These are phyloP conservation scores for Globisporangium spiculum DNA, from an alignment of 352 stramenopile species.

Conservation along the genomic window DNA sequence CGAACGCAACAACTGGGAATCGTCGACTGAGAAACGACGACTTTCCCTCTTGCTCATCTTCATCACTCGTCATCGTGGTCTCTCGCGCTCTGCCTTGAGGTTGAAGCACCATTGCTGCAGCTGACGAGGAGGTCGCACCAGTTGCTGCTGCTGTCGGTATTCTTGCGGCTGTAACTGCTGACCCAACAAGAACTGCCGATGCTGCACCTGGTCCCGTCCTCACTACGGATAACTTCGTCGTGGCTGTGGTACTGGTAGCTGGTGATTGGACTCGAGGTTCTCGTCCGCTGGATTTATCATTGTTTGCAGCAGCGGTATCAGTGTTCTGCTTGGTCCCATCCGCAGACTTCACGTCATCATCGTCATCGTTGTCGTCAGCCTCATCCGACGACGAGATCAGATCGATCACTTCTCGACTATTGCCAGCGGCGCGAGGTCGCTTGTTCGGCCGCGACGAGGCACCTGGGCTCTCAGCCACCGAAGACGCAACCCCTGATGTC, in stretches of 20 bases:
- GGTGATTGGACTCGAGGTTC: background rate
- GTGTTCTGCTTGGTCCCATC: background rate
- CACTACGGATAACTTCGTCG: background rate
- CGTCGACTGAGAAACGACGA: slow-evolving; percentile 3
- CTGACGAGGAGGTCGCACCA: background rate
- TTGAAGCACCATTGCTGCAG: background rate
- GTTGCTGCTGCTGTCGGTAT: background rate
- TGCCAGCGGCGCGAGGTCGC: background rate
- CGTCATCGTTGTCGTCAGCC: background rate
- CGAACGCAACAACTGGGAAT: slow-evolving; percentile 9
- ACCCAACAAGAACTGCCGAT: background rate
- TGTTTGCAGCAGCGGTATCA: background rate
- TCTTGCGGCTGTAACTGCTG: background rate
- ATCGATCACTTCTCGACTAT: slow-evolving; percentile 24
- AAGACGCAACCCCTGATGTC: background rate
- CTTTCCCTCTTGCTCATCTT: background rate
- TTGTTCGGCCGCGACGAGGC: slow-evolving; percentile 1
- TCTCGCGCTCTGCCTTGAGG: background rate
- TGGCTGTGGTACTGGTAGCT: background rate
- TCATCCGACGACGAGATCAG: slow-evolving; percentile 39
- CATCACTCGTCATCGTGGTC: background rate
- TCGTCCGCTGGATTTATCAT: background rate
- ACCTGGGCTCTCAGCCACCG: background rate
- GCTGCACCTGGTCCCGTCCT: background rate
- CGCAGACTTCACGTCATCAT: background rate